Percentiles rank a stretch among this genome's conserved stretches.
These are phyloP conservation scores for Davidsoniella neocaledoniae DNA, from an alignment of 2,329 filamentous ascomycete species.

Conservation along the genomic window DNA sequence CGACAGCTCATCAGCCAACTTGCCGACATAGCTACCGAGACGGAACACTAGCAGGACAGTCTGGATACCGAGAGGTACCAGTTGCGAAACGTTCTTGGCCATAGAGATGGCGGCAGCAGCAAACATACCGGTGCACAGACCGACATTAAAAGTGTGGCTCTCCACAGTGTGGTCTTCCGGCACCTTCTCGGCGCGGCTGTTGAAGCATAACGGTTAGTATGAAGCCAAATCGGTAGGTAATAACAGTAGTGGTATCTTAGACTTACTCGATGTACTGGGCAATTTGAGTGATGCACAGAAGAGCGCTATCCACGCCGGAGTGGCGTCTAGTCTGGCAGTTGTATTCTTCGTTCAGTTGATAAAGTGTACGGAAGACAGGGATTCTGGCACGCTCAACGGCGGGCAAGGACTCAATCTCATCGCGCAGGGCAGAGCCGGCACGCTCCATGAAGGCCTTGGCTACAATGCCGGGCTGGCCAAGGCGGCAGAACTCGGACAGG, in stretches of 20 bases:
- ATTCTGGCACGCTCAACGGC: constrained; percentile 39
- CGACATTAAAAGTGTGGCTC: constrained; percentile 38
- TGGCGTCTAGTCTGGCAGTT: constrained; percentile 39
- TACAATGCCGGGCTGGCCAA: constrained; percentile 30
- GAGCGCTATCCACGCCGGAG: constrained; percentile 45
- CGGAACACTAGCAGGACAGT: constrained; percentile 51
- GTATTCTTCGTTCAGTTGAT: constrained; percentile 49
- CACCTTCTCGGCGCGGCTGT: constrained; percentile 35
- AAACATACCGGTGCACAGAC: constrained; percentile 52
- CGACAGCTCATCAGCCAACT: constrained; percentile 29
- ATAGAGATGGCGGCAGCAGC: constrained; percentile 52
- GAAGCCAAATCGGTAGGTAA: not conserved
- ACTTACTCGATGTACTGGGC: constrained; percentile 53
- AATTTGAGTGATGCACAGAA: constrained; percentile 48
- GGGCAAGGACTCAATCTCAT: constrained; percentile 41
- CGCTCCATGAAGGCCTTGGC: constrained; percentile 46
- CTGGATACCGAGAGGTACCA: constrained; percentile 46
- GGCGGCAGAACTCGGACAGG: constrained; percentile 36
- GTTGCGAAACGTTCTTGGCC: constrained; percentile 41
- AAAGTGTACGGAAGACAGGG: constrained; percentile 44
- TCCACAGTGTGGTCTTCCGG: constrained; percentile 33
- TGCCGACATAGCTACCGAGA: constrained; percentile 38
- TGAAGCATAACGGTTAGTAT: constrained; percentile 4
- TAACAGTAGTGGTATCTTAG: not conserved
- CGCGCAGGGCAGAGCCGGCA: constrained; percentile 37